Conservation (phyloP, 2,329 filamentous ascomycete species). For the Ophiosphaerella narmari region DNA sequence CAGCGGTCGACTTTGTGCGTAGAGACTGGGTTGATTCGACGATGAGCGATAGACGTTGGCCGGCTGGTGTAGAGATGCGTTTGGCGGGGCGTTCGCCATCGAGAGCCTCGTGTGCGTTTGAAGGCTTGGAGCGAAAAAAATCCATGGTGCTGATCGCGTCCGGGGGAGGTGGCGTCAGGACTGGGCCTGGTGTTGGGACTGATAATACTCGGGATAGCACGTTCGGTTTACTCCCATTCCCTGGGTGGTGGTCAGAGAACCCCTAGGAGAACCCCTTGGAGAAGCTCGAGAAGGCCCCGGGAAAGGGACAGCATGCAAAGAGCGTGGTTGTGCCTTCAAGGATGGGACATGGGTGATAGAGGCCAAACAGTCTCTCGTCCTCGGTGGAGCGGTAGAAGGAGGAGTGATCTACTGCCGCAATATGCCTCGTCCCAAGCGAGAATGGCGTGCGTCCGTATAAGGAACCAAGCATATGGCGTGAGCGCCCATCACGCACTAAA, state of each 20-base stretch:
- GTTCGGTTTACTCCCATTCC: background rate
- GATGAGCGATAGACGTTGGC: slow-evolving; percentile 48
- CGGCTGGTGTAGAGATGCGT: slow-evolving; percentile 50
- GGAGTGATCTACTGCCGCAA: slow-evolving; percentile 4
- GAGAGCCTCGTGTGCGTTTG: slow-evolving; percentile 27
- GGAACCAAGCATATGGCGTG: slow-evolving; percentile 19
- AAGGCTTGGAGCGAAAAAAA: slow-evolving; percentile 28
- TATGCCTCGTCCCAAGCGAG: slow-evolving; percentile 4
- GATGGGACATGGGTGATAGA: slow-evolving; percentile 1
- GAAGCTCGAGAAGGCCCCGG: background rate
- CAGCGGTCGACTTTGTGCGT: slow-evolving; percentile 23
- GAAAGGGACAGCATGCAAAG: background rate
- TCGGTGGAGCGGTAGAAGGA: background rate
- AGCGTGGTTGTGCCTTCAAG: background rate
- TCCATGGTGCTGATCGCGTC: slow-evolving; percentile 22
- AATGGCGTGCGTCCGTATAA: slow-evolving; percentile 5
- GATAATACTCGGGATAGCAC: background rate
- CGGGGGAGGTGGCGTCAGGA: slow-evolving; percentile 4
- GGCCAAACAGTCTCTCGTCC: background rate
- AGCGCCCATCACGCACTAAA: slow-evolving; percentile 26
- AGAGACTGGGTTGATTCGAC: slow-evolving; percentile 40
- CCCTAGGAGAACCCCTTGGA: background rate
- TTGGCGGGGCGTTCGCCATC: slow-evolving; percentile 41
- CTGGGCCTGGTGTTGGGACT: background rate
- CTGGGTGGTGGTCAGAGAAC: background rate